Evolutionary conservation across 2,329 filamentous ascomycete species (phyloP).

Genomic region (Emmonsiellopsis sp.): DNA sequence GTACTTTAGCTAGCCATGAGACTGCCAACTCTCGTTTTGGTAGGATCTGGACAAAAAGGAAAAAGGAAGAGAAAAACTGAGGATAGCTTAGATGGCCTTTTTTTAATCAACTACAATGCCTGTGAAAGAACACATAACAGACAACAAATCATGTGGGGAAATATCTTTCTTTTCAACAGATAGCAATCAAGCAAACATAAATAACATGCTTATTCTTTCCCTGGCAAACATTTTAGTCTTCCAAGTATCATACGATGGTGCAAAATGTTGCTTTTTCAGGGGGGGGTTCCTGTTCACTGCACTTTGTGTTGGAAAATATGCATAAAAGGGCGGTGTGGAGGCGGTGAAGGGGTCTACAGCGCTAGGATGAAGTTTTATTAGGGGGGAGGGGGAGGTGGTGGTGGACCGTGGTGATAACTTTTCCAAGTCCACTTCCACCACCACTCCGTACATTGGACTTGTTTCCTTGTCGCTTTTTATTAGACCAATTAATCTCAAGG

Average conservation of each 20-base stretch:
- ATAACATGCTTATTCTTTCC: background rate
- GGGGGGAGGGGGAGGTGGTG: no score
- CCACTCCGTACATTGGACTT: no score
- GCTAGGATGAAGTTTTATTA: no score
- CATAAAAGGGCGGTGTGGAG: no score
- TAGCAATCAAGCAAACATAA: background rate
- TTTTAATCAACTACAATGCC: background rate
- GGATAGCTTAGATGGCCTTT: background rate
- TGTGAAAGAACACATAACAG: no score
- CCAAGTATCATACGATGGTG: background rate
- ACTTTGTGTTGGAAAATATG: no score
- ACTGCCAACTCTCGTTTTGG: conserved; percentile 3
- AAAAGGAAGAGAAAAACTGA: conserved; percentile 1
- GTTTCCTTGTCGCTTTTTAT: no score
- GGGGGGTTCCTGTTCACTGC: background rate
- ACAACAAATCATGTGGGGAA: background rate
- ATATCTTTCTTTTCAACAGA: background rate
- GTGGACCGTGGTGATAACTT: no score
- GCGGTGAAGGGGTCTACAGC: no score
- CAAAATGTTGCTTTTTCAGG: background rate
- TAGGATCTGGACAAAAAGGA: conserved; percentile 10
- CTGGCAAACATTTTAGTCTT: no score
- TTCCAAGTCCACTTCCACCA: no score
- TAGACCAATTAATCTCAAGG: no score
- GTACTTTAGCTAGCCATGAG: conserved; percentile 18